Conservation (phyloP, 2,329 filamentous ascomycete genomes). For the Bipolaris zeicola region DNA sequence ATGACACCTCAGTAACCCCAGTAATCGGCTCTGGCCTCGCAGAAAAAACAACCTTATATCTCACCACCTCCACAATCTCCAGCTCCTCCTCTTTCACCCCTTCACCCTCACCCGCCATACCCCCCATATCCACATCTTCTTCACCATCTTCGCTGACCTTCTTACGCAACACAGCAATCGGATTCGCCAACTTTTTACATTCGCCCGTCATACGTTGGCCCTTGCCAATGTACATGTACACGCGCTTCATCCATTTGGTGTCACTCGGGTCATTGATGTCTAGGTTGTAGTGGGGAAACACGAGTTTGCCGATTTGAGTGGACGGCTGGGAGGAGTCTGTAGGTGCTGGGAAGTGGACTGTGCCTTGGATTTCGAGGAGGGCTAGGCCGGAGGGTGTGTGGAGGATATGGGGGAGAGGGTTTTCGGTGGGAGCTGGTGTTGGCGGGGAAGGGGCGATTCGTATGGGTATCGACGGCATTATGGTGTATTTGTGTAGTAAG, state of each 20-base stretch:
- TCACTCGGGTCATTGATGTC: slow-evolving; percentile 53
- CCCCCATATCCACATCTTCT: slow-evolving; percentile 38
- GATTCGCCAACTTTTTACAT: slow-evolving; percentile 80
- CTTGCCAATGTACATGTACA: slow-evolving; percentile 85
- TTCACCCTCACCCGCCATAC: slow-evolving; percentile 11
- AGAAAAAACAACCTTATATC: slow-evolving; percentile 85
- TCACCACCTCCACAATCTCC: slow-evolving; percentile 86
- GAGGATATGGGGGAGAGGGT: slow-evolving; percentile 78
- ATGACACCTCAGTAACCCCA: slow-evolving; percentile 26
- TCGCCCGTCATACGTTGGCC: slow-evolving; percentile 90
- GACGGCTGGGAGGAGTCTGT: slow-evolving; percentile 39
- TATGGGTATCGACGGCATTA: slow-evolving; percentile 42
- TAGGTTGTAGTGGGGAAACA: slow-evolving; percentile 76
- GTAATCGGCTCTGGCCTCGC: slow-evolving; percentile 81
- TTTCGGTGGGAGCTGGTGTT: slow-evolving; percentile 31
- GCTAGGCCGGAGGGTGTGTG: slow-evolving; percentile 89
- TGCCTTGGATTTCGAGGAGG: slow-evolving; percentile 90
- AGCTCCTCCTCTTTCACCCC: slow-evolving; percentile 57
- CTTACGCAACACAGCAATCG: slow-evolving; percentile 75
- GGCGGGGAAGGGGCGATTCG: slow-evolving; percentile 17
- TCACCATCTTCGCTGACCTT: slow-evolving; percentile 36
- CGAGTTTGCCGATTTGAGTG: slow-evolving; percentile 71
- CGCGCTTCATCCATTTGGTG: slow-evolving; percentile 85
- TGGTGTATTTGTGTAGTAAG: background rate
- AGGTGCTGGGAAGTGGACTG: slow-evolving; percentile 76